Evolutionary conservation across 768 basidiomycete species (phyloP).

Genomic region (Mycena crocata): DNA sequence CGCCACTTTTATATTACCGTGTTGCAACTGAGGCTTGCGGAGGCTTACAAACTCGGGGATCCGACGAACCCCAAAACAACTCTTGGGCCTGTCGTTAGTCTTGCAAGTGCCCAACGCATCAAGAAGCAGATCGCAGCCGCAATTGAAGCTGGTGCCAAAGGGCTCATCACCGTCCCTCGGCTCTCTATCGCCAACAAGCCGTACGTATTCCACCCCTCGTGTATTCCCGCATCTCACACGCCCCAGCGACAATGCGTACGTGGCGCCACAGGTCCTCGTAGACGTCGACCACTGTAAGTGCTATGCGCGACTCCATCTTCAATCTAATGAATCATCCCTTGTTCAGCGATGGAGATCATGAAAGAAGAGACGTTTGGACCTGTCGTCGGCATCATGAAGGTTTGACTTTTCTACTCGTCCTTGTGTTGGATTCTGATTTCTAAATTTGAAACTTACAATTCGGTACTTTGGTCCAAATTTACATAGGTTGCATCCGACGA

Average conservation of each 20-base stretch:
- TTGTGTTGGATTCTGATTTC: not conserved
- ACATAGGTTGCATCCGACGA: constrained; percentile 82
- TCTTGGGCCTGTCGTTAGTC: constrained; percentile 92
- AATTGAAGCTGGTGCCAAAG: constrained; percentile 85
- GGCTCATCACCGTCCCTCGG: constrained; percentile 78
- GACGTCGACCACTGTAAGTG: constrained; percentile 89
- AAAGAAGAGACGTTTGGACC: constrained; percentile 96
- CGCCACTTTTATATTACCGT: not conserved
- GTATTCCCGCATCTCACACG: not conserved
- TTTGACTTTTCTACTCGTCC: constrained; percentile 42
- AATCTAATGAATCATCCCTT: constrained; percentile 14
- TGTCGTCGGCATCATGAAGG: constrained; percentile 93
- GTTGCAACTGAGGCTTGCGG: not conserved
- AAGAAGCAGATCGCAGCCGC: constrained; percentile 90
- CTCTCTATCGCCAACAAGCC: constrained; percentile 74
- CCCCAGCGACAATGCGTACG: constrained; percentile 81
- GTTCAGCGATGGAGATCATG: constrained; percentile 91
- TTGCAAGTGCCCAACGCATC: constrained; percentile 87
- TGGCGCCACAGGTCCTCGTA: constrained; percentile 91
- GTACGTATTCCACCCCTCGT: constrained; percentile 53
- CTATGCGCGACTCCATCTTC: not conserved
- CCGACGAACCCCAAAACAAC: constrained; percentile 80
- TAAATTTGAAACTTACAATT: too few relatives aligned
- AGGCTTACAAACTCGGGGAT: constrained; percentile 90
- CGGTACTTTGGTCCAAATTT: too few relatives aligned